Conservation (phyloP, 208 protist genomes). For the Sergeia podlipaevii region DNA sequence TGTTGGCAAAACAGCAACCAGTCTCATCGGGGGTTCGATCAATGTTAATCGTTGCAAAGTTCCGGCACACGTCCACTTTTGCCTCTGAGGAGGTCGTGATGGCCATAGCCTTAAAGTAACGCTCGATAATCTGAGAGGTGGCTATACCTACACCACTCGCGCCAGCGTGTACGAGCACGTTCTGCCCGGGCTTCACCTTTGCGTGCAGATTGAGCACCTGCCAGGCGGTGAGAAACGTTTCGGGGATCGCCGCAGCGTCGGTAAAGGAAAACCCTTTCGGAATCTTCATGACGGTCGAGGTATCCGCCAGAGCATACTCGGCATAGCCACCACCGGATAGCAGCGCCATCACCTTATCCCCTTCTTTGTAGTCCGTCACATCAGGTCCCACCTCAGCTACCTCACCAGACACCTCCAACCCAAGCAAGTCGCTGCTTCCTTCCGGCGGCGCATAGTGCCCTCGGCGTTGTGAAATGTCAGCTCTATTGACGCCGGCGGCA, state of each 20-base stretch:
- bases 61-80: constrained; percentile 69
- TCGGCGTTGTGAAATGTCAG: constrained; percentile 66
- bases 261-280: constrained; percentile 78
- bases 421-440: constrained; percentile 66
- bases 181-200: constrained; percentile 48
- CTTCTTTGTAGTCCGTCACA: constrained; percentile 53
- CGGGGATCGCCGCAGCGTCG: constrained; percentile 86
- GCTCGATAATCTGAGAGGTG: constrained; percentile 76
- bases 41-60: constrained; percentile 40
- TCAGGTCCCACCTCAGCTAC: constrained; percentile 56
- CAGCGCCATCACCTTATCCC: constrained; percentile 86
- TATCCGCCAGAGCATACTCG: constrained; percentile 73
- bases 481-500: constrained; percentile 85
- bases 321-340: constrained; percentile 91
- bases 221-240: constrained; percentile 92
- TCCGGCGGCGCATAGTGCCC: constrained; percentile 84
- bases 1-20: constrained; percentile 46
- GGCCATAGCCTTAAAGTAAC: constrained; percentile 67
- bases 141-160: constrained; percentile 88
- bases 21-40: constrained; percentile 44
- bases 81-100: constrained; percentile 56
- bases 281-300: constrained; percentile 64
- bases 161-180: constrained; percentile 84
- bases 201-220: constrained; percentile 76
- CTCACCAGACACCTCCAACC: constrained; percentile 87